Percentiles rank a stretch among this genome's conserved stretches.
These are phyloP conservation scores for Cordyceps fumosorosea DNA, from an alignment of 2,329 filamentous ascomycete genomes.

Conservation along the genomic window DNA sequence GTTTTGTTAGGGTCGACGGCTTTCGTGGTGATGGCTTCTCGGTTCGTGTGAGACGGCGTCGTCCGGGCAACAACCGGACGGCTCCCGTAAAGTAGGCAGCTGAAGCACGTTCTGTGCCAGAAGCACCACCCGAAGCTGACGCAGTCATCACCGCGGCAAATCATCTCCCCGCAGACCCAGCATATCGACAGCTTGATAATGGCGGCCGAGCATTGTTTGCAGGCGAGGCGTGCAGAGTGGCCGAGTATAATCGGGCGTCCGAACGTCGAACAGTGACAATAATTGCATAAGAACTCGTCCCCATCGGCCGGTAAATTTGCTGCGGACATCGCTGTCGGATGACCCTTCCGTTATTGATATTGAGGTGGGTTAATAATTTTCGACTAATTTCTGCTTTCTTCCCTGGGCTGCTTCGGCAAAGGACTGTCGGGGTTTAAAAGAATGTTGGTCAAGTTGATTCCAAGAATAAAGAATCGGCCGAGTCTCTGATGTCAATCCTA, in stretches of 20 bases:
- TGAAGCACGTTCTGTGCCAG: slow-evolving; percentile 51
- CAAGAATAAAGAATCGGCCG: background rate
- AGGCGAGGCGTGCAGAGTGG: slow-evolving; percentile 41
- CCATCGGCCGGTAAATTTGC: background rate
- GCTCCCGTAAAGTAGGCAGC: slow-evolving; percentile 46
- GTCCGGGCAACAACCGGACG: slow-evolving; percentile 22
- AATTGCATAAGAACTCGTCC: slow-evolving; percentile 46
- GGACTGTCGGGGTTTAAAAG: background rate
- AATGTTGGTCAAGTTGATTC: background rate
- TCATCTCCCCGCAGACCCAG: slow-evolving; percentile 51
- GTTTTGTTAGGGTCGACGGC: slow-evolving; percentile 7
- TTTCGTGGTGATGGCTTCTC: too few species aligned
- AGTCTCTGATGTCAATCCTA: background rate
- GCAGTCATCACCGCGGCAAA: slow-evolving; percentile 46
- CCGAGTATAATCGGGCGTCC: slow-evolving; percentile 36
- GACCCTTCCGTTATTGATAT: background rate
- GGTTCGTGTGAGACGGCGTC: background rate
- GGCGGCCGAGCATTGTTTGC: slow-evolving; percentile 38
- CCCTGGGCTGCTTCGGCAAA: background rate
- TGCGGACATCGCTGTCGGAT: background rate
- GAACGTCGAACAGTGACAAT: slow-evolving; percentile 42
- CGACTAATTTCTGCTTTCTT: background rate
- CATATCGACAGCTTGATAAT: slow-evolving; percentile 49
- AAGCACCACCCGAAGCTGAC: slow-evolving; percentile 56
- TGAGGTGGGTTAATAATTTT: background rate